Percentiles rank a stretch among this genome's conserved stretches.
Conservation (phyloP, 805 yeast species). For the Teunomyces cretensis region DNA sequence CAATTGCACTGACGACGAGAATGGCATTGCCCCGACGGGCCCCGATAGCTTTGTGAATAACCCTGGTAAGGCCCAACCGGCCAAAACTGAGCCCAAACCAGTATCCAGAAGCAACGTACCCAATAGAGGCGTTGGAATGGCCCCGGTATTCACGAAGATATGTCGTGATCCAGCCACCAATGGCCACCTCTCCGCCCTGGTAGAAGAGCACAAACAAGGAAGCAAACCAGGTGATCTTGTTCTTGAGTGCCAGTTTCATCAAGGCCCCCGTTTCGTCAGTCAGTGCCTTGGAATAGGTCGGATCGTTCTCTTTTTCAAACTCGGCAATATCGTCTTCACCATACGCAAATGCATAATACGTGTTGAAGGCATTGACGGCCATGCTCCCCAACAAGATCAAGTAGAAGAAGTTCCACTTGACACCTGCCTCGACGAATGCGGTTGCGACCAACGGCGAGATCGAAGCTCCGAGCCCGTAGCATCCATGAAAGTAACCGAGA, state of each 20-base stretch:
- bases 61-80: slow-evolving; percentile 17
- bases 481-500: slow-evolving; percentile 21
- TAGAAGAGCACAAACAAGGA: slow-evolving; percentile 18
- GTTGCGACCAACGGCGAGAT: slow-evolving; percentile 22
- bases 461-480: slow-evolving; percentile 26
- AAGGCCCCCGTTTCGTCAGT: neutral
- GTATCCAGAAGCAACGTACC: slow-evolving; percentile 23
- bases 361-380: slow-evolving; percentile 9
- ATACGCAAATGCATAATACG: slow-evolving; percentile 12
- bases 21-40: slow-evolving; percentile 15
- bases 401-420: slow-evolving; percentile 20
- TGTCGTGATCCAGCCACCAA: slow-evolving; percentile 27
- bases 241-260: slow-evolving; percentile 16
- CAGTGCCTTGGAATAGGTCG: neutral
- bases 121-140: slow-evolving; percentile 14
- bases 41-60: slow-evolving; percentile 15
- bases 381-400: slow-evolving; percentile 15
- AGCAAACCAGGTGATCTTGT: slow-evolving; percentile 18
- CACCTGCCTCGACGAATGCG: slow-evolving; percentile 13
- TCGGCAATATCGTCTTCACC: slow-evolving; percentile 16
- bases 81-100: slow-evolving; percentile 27
- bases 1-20: slow-evolving; percentile 11
- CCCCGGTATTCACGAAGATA: slow-evolving; percentile 21
- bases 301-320: neutral
- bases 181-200: slow-evolving; percentile 21